Evolutionary conservation across 352 stramenopile species (phyloP), one percentile per base, ranked within the genome.

Genomic region (Phytophthora chlamydospora): DNA sequence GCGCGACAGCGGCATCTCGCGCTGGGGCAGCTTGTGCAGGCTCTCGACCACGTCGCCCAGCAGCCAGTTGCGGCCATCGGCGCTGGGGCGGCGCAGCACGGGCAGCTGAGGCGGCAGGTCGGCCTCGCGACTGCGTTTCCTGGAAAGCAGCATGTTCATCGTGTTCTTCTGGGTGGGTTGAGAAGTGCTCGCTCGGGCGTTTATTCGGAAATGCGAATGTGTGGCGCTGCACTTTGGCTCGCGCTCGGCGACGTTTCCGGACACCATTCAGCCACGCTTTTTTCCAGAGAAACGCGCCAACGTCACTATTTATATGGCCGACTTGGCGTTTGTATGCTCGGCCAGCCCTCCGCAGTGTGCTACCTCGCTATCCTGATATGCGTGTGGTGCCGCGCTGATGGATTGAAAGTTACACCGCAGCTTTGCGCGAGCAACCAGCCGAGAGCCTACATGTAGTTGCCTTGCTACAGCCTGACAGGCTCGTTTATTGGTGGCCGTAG

Each of bases 141-240:
- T 73, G 5, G 80, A 80, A 38, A 86, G 56, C 64, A 89, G 57
- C 73, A 81, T 79, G 54, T 66, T 62, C 48, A 55, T 69, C 9
- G 32, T 33, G 33, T 19, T 41, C 33, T 11, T 31, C 12, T 9
- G 4, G n/a, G 29, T 41, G 34, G 34, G 34, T 39, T 39, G 43
- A 35, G 27, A 50, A 27, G 43, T 24, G 21, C 21, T 24, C 21
- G 33, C 59, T 67, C 50, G 38, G 14, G 44, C 39, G 50, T 50
- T 57, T 49, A 19, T 45, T 10, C 31, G 61, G 47, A 58, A 63
- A 46, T 21, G 40, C 43, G 41, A 58, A 16, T 68, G 41, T 66
- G 58, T 53, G 48, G 58, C 47, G 46, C 13, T 21, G 36, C 14
- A 35, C 31, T 47, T 36, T 51, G 21, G 51, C 51, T 55, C 40